A percentile compares a stretch with the other conserved stretches of the same genome.
phyloP scores from a whole-genome alignment of 73 alveolate species.

The Tetrahymena elliotti region DNA sequence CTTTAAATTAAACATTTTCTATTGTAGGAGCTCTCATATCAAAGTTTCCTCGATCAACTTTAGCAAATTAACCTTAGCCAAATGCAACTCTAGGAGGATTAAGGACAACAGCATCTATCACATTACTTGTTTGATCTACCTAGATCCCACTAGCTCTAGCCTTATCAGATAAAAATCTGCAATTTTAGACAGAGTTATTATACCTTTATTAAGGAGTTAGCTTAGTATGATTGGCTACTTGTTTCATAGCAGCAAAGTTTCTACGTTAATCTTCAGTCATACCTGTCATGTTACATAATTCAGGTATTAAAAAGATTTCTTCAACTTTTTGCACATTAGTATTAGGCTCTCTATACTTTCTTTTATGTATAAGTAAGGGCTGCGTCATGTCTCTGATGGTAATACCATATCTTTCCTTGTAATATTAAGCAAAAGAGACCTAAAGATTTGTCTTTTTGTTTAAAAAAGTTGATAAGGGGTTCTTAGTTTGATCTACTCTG shows the following conservation, averaged over 20 bases:
- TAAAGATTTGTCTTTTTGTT: conserved; percentile 6
- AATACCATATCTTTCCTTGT: conserved; percentile 63
- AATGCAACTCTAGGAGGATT: neutral
- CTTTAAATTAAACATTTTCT: neutral
- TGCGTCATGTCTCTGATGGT: conserved; percentile 49
- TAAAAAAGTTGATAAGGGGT: conserved; percentile 60
- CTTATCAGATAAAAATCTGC: conserved; percentile 23
- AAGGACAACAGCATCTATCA: neutral
- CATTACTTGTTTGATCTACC: conserved; percentile 46
- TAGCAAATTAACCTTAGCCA: neutral
- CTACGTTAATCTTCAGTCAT: conserved; percentile 78
- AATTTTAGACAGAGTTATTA: conserved; percentile 16
- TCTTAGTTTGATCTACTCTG: conserved; percentile 58
- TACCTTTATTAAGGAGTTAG: conserved; percentile 56
- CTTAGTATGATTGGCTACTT: conserved; percentile 55
- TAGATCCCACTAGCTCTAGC: conserved; percentile 30
- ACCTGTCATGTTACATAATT: conserved; percentile 82
- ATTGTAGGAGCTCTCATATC: neutral
- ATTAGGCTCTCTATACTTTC: conserved; percentile 41
- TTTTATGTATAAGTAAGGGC: conserved; percentile 42
- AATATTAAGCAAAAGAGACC: conserved; percentile 66
- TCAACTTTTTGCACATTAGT: neutral
- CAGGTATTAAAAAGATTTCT: conserved; percentile 81
- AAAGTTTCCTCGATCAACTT: conserved; percentile 8
- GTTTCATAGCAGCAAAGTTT: conserved; percentile 68